phyloP scores from a whole-genome alignment of 352 stramenopile genomes.

The Phytophthora sp. region DNA sequence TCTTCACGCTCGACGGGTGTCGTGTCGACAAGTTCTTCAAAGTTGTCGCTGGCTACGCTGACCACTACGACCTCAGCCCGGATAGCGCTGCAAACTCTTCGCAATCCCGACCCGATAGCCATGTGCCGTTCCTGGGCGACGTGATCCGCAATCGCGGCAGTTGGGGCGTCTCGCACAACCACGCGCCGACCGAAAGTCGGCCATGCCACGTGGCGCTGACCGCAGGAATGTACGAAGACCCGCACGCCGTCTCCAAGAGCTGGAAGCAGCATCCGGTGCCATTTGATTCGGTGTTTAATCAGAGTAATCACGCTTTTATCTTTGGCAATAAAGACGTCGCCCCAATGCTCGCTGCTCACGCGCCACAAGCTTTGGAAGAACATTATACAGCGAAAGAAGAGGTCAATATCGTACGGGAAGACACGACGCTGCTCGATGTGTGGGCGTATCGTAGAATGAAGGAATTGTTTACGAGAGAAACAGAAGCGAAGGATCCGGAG shows the following conservation, averaged over 20 bases:
- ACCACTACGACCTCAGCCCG: constrained; percentile 26
- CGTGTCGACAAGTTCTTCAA: constrained; percentile 86
- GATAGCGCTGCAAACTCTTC: background rate
- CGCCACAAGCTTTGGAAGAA: constrained; percentile 61
- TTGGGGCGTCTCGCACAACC: constrained; percentile 87
- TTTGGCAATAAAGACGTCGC: constrained; percentile 85
- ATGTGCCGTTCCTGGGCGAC: constrained; percentile 69
- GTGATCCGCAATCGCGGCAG: constrained; percentile 68
- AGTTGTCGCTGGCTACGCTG: constrained; percentile 37
- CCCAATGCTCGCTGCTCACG: constrained; percentile 77
- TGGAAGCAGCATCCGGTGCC: constrained; percentile 86
- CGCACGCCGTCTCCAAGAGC: constrained; percentile 78
- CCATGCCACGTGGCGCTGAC: constrained; percentile 85
- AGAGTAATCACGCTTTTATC: constrained; percentile 71
- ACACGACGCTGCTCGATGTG: constrained; percentile 74
- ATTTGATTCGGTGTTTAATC: constrained; percentile 88
- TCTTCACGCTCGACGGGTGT: constrained; percentile 86
- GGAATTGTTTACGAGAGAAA: constrained; percentile 51
- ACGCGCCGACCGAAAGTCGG: constrained; percentile 81
- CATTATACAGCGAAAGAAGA: constrained; percentile 76
- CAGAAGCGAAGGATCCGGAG: constrained; percentile 24
- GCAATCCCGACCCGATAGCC: constrained; percentile 16
- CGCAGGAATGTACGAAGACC: constrained; percentile 88
- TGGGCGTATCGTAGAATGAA: constrained; percentile 70
- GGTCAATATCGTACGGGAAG: constrained; percentile 69